Conservation (phyloP, 2,329 filamentous ascomycete genomes). For the Emmonsiellopsis sp. region DNA sequence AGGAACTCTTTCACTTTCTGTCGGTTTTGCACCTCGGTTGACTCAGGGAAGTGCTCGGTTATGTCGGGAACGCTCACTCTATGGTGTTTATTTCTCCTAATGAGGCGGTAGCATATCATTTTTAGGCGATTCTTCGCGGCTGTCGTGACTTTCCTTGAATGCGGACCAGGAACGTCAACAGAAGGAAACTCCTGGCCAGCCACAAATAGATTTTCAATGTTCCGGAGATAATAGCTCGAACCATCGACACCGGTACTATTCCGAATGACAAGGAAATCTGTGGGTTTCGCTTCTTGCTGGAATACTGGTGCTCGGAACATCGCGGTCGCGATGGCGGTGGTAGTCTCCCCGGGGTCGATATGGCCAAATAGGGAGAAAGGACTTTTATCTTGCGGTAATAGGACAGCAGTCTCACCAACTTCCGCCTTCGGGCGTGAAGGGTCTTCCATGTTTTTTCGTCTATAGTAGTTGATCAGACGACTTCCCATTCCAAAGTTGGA, state of each 20-base stretch:
- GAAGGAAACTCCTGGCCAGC: conserved; percentile 92
- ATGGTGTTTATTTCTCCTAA: conserved; percentile 62
- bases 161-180: conserved; percentile 83
- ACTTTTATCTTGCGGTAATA: conserved; percentile 89
- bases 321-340: conserved; percentile 83
- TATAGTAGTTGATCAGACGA: conserved; percentile 93
- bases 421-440: conserved; percentile 67
- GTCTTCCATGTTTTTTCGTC: conserved; percentile 71
- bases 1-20: conserved; percentile 98
- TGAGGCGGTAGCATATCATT: conserved; percentile 87
- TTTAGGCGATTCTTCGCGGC: conserved; percentile 95
- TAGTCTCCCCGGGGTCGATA: conserved; percentile 81
- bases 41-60: conserved; percentile 84
- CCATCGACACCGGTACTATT: conserved; percentile 72
- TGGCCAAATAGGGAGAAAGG: conserved; percentile 93
- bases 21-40: conserved; percentile 88
- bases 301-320: conserved; percentile 96
- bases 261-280: conserved; percentile 80
- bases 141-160: conserved; percentile 90
- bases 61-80: conserved; percentile 72
- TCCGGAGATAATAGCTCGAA: conserved; percentile 72
- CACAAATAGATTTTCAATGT: conserved; percentile 81
- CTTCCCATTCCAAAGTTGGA: conserved; percentile 98
- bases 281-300: conserved; percentile 66
- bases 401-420: conserved; percentile 77